A percentile compares a stretch with the other conserved stretches of the same genome.
Conservation (phyloP, 1,139 yeast genomes). For the Wickerhamiella infanticola region DNA sequence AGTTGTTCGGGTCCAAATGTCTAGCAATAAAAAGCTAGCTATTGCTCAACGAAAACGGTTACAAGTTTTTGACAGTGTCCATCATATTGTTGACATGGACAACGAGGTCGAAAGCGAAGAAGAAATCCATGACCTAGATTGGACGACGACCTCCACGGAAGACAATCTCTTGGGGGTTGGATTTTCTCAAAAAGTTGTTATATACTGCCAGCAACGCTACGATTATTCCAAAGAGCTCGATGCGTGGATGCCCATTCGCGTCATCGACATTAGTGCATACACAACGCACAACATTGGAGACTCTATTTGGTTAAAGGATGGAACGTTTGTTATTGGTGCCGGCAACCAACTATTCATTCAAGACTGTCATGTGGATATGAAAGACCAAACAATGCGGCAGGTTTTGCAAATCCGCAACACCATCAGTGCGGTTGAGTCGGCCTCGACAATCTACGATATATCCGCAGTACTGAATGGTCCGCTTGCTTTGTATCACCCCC, state of each 20-base stretch:
- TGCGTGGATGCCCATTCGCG: slow-evolving; percentile 60
- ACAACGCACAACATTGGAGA: slow-evolving; percentile 80
- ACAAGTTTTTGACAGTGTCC: slow-evolving; percentile 61
- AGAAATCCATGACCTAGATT: slow-evolving; percentile 46
- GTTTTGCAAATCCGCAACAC: slow-evolving; percentile 20
- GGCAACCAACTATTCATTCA: slow-evolving; percentile 82
- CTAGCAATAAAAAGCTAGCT: slow-evolving; percentile 62
- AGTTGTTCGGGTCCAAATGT: slow-evolving; percentile 47
- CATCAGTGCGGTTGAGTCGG: slow-evolving; percentile 17
- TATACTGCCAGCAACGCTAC: slow-evolving; percentile 70
- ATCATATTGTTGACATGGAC: slow-evolving; percentile 52
- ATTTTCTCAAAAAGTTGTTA: slow-evolving; percentile 41
- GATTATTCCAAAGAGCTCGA: slow-evolving; percentile 76
- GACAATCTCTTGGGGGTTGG: slow-evolving; percentile 76
- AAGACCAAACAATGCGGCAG: slow-evolving; percentile 33
- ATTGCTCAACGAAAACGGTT: slow-evolving; percentile 42
- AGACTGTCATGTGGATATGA: slow-evolving; percentile 50
- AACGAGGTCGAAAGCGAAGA: slow-evolving; percentile 27
- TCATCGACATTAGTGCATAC: slow-evolving; percentile 50
- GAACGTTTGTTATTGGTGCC: slow-evolving; percentile 65
- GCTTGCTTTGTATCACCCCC: slow-evolving; percentile 84
- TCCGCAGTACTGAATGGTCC: slow-evolving; percentile 77
- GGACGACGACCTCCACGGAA: slow-evolving; percentile 59
- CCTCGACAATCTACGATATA: slow-evolving; percentile 43
- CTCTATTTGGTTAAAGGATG: slow-evolving; percentile 70